A percentile compares a stretch with the other conserved stretches of the same genome.
Conservation (phyloP, 1,139 yeast species). For the Geotrichum phurueaensis region DNA sequence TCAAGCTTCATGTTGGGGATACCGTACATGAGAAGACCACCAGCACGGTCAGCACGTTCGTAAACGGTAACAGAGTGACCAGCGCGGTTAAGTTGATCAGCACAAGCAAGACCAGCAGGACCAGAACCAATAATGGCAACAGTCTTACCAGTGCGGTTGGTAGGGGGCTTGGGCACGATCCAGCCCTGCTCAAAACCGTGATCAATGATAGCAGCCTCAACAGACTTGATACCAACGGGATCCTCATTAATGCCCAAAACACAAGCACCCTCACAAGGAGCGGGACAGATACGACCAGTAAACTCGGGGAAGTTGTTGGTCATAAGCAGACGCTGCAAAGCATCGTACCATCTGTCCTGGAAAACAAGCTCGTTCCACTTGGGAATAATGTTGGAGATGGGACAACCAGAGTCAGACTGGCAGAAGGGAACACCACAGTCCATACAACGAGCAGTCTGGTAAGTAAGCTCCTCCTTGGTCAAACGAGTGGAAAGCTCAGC, state of each 20-base stretch:
- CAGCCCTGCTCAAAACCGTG: conserved; percentile 95
- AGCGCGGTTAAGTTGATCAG: conserved; percentile 93
- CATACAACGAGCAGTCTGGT: conserved; percentile 98
- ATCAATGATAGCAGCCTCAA: conserved; percentile 94
- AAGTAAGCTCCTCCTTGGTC: conserved; percentile 76
- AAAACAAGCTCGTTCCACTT: conserved; percentile 96
- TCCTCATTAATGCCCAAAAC: conserved; percentile 89
- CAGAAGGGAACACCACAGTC: conserved; percentile 99
- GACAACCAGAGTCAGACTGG: conserved; percentile 97
- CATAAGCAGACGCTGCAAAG: conserved; percentile 85
- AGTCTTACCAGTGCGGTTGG: conserved; percentile 70
- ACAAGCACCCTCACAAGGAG: conserved; percentile 99
- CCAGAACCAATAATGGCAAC: conserved; percentile 94
- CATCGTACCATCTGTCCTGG: conserved; percentile 92
- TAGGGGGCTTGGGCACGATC: conserved; percentile 83
- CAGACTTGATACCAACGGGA: conserved; percentile 93
- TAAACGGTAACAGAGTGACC: conserved; percentile 89
- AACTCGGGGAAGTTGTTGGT: conserved; percentile 98
- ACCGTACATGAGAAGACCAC: conserved; percentile 98
- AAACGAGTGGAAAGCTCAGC: conserved; percentile 79
- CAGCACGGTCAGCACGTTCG: conserved; percentile 92
- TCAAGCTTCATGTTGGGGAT: conserved; percentile 98
- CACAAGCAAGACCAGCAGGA: conserved; percentile 93
- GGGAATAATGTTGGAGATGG: conserved; percentile 93
- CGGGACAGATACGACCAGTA: conserved; percentile 97